These are phyloP conservation scores for Fusarium irregulare DNA, from an alignment of 2,329 filamentous ascomycete genomes.

Conservation along the genomic window DNA sequence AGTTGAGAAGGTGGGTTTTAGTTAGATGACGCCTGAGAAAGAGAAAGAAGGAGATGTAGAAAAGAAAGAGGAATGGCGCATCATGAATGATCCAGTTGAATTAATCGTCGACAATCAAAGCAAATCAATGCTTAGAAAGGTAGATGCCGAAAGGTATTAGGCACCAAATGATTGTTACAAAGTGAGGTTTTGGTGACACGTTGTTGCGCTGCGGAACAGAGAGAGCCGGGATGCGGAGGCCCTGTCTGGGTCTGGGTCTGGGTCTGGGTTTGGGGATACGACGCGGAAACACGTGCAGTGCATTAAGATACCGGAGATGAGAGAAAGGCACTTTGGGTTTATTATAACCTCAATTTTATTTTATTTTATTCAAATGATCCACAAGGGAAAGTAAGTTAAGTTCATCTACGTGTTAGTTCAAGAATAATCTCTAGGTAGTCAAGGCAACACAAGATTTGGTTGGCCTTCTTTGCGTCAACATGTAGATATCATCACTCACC, in stretches of 20 bases:
- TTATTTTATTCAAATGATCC: background rate
- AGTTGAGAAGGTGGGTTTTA: slow-evolving; percentile 4
- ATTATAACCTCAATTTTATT: background rate
- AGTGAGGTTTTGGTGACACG: slow-evolving; percentile 39
- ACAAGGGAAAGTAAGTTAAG: background rate
- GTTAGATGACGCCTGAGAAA: slow-evolving; percentile 8
- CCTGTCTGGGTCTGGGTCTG: background rate
- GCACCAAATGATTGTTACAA: background rate
- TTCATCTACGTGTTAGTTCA: background rate
- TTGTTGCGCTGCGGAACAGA: slow-evolving; percentile 33
- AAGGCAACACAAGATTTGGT: background rate
- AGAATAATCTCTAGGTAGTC: background rate
- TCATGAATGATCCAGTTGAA: slow-evolving; percentile 11
- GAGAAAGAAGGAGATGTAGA: background rate
- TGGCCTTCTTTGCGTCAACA: background rate
- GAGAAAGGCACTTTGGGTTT: background rate
- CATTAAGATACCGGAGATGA: slow-evolving; percentile 2
- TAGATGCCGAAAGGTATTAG: background rate
- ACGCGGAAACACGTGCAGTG: slow-evolving; percentile 45
- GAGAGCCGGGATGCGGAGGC: slow-evolving; percentile 25
- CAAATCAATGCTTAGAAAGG: background rate
- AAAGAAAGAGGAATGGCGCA: slow-evolving; percentile 21
- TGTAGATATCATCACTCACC: background rate
- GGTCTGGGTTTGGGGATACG: slow-evolving; percentile 3
- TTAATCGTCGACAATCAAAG: background rate